Base-by-base conservation (phyloP, 306 rosid species). In the Glycine latifolia region DNA sequence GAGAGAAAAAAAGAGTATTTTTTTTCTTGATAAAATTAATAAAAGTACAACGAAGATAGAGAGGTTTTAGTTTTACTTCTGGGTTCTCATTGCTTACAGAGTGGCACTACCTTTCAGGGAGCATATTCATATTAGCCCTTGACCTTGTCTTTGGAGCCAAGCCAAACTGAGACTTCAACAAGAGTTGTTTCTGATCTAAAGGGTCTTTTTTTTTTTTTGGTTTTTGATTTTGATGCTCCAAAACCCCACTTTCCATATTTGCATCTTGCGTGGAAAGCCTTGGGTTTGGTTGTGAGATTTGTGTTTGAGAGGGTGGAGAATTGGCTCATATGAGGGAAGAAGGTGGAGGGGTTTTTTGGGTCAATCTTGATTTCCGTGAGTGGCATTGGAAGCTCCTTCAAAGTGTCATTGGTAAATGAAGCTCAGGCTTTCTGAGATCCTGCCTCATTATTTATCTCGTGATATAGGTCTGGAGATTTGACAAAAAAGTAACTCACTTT, bases 381-480 rank as follows among this genome's bases (percentile, higher is more conserved):
- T 62, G 79, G 88, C 86, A 66, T 59, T 85, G 71, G 87, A 86
- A 81, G 47, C 79, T 83, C 81, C 52, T 80, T 83, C 84, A 72
- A 79, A 80, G 52, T 62, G 67, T 83, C 79, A 77, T 85, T 87
- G 85, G 89, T 90, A 93, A 90, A 91, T 91, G 97, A 86, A 84
- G 91, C 89, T 83, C 75, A 48, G 88, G 54, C 71, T 89, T 73
- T 80, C 83, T 77, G 82, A 88, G 89, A 90, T 86, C 94, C 87
- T 83, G 72, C 84, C 83, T 81, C 77, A 71, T 76, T 76, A 67
- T 88, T 85, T 84, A 73, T 85, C 89, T 73, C 71, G 81, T 63
- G 80, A 41, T 85, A 80, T 83, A 78, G 87, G 83, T 88, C 83
- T 87, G 82, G 35, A 79, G 43, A 78, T 85, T 88, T 84, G 80